Conservation (phyloP, 73 alveolate genomes). For the Loxodes magnus region DNA sequence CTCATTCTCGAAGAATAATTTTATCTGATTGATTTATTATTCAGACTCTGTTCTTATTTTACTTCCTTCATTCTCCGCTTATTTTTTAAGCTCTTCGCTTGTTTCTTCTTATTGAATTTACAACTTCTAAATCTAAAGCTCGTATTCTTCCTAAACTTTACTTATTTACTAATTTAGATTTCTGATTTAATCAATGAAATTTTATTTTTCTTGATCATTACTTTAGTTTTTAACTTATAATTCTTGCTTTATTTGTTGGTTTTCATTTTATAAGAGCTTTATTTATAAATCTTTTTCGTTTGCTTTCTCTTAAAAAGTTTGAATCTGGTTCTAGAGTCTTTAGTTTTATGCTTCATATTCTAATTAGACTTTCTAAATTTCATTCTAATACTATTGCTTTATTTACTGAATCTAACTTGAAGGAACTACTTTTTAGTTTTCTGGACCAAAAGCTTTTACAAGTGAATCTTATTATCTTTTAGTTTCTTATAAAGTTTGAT, state of each 20-base stretch:
- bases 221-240: background rate
- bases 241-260: background rate
- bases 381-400: slow-evolving; percentile 1
- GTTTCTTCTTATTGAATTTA: background rate
- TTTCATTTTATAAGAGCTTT: background rate
- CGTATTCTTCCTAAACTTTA: background rate
- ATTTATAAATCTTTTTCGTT: background rate
- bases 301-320: background rate
- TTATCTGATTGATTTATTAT: slow-evolving; percentile 43
- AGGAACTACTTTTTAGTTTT: slow-evolving; percentile 24
- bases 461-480: slow-evolving; percentile 10
- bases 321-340: background rate
- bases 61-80: background rate
- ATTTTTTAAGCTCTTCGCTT: background rate
- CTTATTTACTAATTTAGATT: background rate
- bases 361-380: background rate
- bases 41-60: slow-evolving; percentile 17
- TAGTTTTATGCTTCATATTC: background rate
- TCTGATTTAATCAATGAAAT: background rate
- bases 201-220: background rate
- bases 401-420: slow-evolving; percentile 1
- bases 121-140: background rate
- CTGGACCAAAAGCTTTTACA: slow-evolving; percentile 21
- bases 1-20: slow-evolving; percentile 56
- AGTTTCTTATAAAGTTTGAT: slow-evolving; percentile 27